Evolutionary conservation across 108 stramenopile species (phyloP).

Genomic region (Aurantiochytrium sp.): DNA sequence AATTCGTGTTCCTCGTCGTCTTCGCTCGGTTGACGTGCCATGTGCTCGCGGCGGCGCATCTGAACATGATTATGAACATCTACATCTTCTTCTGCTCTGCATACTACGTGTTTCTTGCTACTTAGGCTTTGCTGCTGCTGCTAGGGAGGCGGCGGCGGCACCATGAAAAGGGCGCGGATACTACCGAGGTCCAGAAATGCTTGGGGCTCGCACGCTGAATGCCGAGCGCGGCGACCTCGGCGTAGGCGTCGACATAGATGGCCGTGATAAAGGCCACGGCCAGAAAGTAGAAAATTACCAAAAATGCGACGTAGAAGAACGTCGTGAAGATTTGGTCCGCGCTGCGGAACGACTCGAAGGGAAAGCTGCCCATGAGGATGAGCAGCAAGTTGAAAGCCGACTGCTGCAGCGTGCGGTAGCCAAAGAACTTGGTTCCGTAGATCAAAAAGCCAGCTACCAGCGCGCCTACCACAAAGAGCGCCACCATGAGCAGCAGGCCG

Average conservation of each 20-base stretch:
- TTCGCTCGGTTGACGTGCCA: no score
- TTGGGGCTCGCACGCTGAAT: no score
- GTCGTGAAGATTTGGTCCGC: background rate
- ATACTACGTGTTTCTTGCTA: no score
- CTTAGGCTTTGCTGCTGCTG: no score
- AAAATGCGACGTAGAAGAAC: background rate
- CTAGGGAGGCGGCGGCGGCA: no score
- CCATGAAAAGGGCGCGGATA: no score
- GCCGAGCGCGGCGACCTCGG: background rate
- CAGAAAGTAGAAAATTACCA: background rate
- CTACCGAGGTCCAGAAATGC: no score
- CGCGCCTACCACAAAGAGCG: background rate
- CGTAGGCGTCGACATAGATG: background rate
- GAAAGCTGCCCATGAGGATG: background rate
- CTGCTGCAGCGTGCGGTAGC: background rate
- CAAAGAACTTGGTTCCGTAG: background rate
- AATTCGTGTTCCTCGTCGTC: no score
- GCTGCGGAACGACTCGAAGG: background rate
- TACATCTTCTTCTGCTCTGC: no score
- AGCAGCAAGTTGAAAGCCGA: background rate
- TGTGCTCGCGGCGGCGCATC: no score
- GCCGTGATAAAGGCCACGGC: background rate
- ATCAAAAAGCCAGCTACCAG: background rate
- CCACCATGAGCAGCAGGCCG: background rate
- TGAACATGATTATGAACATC: no score